A percentile compares a stretch with the other conserved stretches of the same genome.
phyloP scores from a whole-genome alignment of 768 basidiomycete genomes.

The Boletus reticuloceps region DNA sequence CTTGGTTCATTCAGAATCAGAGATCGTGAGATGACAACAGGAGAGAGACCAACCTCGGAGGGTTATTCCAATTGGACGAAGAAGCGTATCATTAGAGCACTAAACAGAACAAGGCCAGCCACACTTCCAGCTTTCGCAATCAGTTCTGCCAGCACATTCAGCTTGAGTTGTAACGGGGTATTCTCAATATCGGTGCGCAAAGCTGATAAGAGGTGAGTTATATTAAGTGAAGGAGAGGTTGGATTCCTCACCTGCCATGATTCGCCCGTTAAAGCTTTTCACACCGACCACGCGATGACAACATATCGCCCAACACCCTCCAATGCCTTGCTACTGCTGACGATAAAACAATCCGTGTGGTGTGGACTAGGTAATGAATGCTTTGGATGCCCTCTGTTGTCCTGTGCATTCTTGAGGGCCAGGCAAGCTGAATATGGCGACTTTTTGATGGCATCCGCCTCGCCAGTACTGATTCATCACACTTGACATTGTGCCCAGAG shows the following conservation, averaged over 20 bases:
- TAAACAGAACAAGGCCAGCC: constrained; percentile 83
- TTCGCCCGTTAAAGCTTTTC: constrained; percentile 92
- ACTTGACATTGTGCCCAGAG: constrained; percentile 87
- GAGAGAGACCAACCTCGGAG: constrained; percentile 45
- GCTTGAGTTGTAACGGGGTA: constrained; percentile 91
- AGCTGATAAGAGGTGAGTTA: constrained; percentile 42
- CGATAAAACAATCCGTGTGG: constrained; percentile 88
- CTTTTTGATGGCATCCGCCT: constrained; percentile 94
- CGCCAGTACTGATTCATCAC: constrained; percentile 96
- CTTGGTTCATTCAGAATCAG: constrained; percentile 33
- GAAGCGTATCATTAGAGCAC: constrained; percentile 87
- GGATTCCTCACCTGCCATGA: constrained; percentile 81
- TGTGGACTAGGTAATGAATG: constrained; percentile 18
- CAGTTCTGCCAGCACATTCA: constrained; percentile 88
- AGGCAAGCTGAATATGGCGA: constrained; percentile 72
- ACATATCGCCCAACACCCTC: constrained; percentile 94
- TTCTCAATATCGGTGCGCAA: constrained; percentile 83
- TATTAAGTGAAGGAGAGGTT: not conserved
- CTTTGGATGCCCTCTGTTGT: constrained; percentile 17
- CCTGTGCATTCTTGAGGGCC: constrained; percentile 40
- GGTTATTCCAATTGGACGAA: constrained; percentile 80
- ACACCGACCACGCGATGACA: constrained; percentile 88
- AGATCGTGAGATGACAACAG: not conserved
- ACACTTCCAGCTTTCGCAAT: constrained; percentile 89
- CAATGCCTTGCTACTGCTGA: constrained; percentile 88